phyloP scores from a whole-genome alignment of 345 rosid genomes.

The Crucihimalaya himalaica region DNA sequence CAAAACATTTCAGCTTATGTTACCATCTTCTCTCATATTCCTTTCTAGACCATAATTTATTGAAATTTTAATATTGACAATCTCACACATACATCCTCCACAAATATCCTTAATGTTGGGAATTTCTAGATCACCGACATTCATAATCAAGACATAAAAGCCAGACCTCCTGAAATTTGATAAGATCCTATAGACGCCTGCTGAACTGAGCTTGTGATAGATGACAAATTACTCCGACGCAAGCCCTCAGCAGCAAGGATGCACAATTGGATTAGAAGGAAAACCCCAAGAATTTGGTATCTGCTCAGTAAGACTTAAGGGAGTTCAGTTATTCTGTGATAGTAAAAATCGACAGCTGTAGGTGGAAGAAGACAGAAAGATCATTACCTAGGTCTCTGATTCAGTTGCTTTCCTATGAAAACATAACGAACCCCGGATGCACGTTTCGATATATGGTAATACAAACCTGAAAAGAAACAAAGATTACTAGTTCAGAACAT shows the following conservation, averaged over 20 bases:
- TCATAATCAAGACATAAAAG: conserved; percentile 3
- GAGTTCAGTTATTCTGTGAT: conserved; percentile 18
- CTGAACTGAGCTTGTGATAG: conserved; percentile 81
- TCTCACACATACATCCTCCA: not conserved
- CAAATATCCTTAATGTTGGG: not conserved
- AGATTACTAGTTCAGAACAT: conserved; percentile 7
- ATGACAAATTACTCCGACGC: conserved; percentile 77
- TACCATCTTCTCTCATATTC: not conserved
- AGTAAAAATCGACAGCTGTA: not conserved
- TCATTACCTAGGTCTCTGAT: conserved; percentile 88
- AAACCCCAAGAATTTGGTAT: conserved; percentile 88
- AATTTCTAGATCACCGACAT: not conserved
- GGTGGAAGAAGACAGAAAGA: conserved; percentile 20
- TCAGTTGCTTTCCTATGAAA: conserved; percentile 86
- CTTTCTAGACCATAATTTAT: not conserved
- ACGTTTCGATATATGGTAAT: conserved; percentile 92
- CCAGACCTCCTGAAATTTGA: conserved; percentile 63
- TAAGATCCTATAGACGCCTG: conserved; percentile 60
- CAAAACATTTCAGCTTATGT: not conserved
- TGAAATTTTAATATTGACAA: not conserved
- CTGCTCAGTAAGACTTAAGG: conserved; percentile 46
- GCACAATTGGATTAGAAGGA: conserved; percentile 90
- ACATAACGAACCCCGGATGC: conserved; percentile 82
- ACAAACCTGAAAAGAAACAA: conserved; percentile 55
- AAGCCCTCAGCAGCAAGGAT: conserved; percentile 86